phyloP scores from a whole-genome alignment of 352 stramenopile genomes.

The Phytophthora pini region DNA sequence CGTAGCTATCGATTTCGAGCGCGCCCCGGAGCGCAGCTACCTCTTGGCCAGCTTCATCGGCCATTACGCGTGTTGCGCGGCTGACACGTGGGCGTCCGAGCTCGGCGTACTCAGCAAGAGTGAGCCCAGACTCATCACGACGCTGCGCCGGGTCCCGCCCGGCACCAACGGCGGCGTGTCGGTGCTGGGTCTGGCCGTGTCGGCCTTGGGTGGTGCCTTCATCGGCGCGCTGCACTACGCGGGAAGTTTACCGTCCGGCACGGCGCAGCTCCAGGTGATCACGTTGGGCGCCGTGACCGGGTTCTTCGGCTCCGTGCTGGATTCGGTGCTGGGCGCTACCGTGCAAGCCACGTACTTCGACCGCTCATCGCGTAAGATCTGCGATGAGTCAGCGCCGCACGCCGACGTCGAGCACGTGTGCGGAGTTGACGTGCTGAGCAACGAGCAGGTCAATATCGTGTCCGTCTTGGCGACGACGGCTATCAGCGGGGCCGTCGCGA shows the following conservation, averaged over 20 bases:
- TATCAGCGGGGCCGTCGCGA: constrained; percentile 49
- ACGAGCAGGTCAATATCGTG: constrained; percentile 81
- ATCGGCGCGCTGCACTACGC: constrained; percentile 82
- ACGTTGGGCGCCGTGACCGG: constrained; percentile 63
- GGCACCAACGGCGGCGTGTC: constrained; percentile 96
- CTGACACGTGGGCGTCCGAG: constrained; percentile 96
- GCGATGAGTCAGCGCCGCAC: constrained; percentile 35
- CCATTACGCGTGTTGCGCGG: constrained; percentile 94
- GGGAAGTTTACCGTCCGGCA: constrained; percentile 43
- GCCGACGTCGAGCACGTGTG: constrained; percentile 23
- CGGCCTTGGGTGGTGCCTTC: constrained; percentile 85
- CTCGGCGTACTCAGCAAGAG: constrained; percentile 90
- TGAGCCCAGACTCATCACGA: constrained; percentile 89
- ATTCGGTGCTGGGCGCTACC: constrained; percentile 87
- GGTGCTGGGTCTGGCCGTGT: constrained; percentile 78
- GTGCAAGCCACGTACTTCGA: constrained; percentile 84
- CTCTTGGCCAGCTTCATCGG: constrained; percentile 86
- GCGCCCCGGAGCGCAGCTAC: constrained; percentile 43
- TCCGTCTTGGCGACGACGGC: constrained; percentile 68
- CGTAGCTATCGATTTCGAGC: constrained; percentile 45
- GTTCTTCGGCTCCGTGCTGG: constrained; percentile 77
- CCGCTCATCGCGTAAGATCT: constrained; percentile 60
- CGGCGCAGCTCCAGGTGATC: constrained; percentile 58
- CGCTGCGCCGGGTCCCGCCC: constrained; percentile 74
- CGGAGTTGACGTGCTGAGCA: constrained; percentile 61